These are phyloP conservation scores for Solanum bulbocastanum DNA, from an alignment of 257 asterid genomes.

Conservation along the genomic window DNA sequence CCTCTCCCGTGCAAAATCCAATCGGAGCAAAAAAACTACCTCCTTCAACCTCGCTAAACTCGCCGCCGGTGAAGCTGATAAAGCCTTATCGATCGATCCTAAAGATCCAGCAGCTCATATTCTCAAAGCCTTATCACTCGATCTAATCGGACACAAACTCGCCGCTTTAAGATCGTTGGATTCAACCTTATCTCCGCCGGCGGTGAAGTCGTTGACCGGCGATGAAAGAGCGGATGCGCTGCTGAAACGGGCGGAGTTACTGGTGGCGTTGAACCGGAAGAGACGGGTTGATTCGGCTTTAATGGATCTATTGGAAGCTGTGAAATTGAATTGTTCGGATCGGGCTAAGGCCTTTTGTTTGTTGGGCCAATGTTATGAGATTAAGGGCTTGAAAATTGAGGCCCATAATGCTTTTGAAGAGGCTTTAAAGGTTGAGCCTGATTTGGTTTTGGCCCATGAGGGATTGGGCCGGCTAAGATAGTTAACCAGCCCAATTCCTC, in stretches of 20 bases:
- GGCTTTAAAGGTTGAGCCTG: slow-evolving; percentile 39
- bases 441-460: slow-evolving; percentile 29
- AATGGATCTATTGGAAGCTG: slow-evolving; percentile 53
- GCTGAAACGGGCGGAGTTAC: slow-evolving; percentile 66
- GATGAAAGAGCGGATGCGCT: slow-evolving; percentile 68
- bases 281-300: slow-evolving; percentile 64
- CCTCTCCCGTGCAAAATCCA: slow-evolving; percentile 73
- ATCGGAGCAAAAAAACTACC: slow-evolving; percentile 31
- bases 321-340: slow-evolving; percentile 32
- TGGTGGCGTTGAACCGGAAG: slow-evolving; percentile 42
- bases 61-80: slow-evolving; percentile 71
- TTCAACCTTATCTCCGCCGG: slow-evolving; percentile 57
- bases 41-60: slow-evolving; percentile 56
- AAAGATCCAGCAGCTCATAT: slow-evolving; percentile 77
- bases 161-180: slow-evolving; percentile 65
- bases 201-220: slow-evolving; percentile 45
- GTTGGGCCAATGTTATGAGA: slow-evolving; percentile 61
- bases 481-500: not conserved
- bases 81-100: slow-evolving; percentile 58
- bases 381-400: slow-evolving; percentile 31
- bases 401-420: slow-evolving; percentile 36
- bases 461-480: slow-evolving; percentile 31
- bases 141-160: slow-evolving; percentile 53
- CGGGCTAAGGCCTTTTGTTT: slow-evolving; percentile 46
- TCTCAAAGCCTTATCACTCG: slow-evolving; percentile 71